Evolutionary conservation across 495 filamentous ascomycete species (phyloP).

Genomic region (Neurospora sp.): DNA sequence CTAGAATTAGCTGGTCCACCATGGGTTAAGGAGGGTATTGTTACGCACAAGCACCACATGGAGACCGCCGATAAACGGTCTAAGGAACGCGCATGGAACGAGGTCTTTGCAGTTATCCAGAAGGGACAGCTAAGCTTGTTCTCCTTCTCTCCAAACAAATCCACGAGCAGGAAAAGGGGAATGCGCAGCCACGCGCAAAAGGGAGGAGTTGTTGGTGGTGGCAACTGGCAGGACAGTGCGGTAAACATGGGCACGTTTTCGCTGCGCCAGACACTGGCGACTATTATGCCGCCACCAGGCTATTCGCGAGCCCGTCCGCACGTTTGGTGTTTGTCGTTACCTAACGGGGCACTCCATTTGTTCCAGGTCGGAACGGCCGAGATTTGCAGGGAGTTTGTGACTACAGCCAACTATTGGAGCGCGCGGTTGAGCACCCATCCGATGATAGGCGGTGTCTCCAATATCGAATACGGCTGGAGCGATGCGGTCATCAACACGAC

Average conservation of each 20-base stretch:
- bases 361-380: constrained; percentile 96
- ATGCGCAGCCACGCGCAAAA: constrained; percentile 23
- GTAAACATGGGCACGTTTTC: constrained; percentile 79
- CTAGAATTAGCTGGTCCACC: constrained; percentile 84
- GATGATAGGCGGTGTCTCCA: constrained; percentile 83
- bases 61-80: constrained; percentile 82
- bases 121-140: constrained; percentile 95
- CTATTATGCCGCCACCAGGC: constrained; percentile 77
- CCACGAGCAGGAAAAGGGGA: constrained; percentile 59
- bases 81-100: constrained; percentile 86
- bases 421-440: constrained; percentile 89
- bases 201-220: constrained; percentile 72
- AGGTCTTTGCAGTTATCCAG: constrained; percentile 96
- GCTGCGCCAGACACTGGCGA: constrained; percentile 86
- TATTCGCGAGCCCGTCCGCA: constrained; percentile 85
- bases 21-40: constrained; percentile 94
- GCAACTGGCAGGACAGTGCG: constrained; percentile 95
- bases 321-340: constrained; percentile 91
- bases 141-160: constrained; percentile 73
- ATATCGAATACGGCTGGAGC: constrained; percentile 96
- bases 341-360: constrained; percentile 87
- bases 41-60: constrained; percentile 94
- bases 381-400: constrained; percentile 89
- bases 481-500: constrained; percentile 76
- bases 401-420: constrained; percentile 96